These are phyloP conservation scores for Botrytis deweyae DNA, from an alignment of 2,329 filamentous ascomycete species.

Conservation along the genomic window DNA sequence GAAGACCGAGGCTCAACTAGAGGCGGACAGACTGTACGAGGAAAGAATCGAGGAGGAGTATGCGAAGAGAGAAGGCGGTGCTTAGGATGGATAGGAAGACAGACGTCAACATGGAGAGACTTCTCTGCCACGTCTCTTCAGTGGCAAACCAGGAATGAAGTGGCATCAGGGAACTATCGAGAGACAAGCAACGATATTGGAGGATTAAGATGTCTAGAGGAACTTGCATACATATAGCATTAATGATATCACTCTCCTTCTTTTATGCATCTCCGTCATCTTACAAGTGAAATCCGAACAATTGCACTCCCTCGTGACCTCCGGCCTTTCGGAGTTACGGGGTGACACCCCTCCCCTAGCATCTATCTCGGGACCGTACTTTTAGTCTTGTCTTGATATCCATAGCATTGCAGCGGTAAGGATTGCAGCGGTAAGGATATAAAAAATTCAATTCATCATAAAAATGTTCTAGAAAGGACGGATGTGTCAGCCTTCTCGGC, in stretches of 20 bases:
- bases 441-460: background rate
- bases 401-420: background rate
- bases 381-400: background rate
- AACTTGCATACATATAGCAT: background rate
- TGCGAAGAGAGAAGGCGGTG: slow-evolving; percentile 29
- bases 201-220: background rate
- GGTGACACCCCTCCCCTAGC: background rate
- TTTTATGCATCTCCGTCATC: background rate
- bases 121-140: background rate
- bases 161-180: background rate
- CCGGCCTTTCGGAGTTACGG: background rate
- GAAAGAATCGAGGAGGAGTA: slow-evolving; percentile 29
- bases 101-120: background rate
- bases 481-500: background rate
- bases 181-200: background rate
- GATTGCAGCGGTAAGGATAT: background rate
- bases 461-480: background rate
- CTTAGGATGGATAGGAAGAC: slow-evolving; percentile 34
- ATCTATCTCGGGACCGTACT: background rate
- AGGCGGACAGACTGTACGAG: slow-evolving; percentile 26
- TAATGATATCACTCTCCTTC: background rate
- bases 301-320: background rate
- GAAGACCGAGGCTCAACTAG: slow-evolving; percentile 24
- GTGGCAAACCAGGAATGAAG: background rate
- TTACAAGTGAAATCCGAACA: background rate